These are phyloP conservation scores for Nemophila menziesii DNA, from an alignment of 257 asterid genomes.

Conservation along the genomic window DNA sequence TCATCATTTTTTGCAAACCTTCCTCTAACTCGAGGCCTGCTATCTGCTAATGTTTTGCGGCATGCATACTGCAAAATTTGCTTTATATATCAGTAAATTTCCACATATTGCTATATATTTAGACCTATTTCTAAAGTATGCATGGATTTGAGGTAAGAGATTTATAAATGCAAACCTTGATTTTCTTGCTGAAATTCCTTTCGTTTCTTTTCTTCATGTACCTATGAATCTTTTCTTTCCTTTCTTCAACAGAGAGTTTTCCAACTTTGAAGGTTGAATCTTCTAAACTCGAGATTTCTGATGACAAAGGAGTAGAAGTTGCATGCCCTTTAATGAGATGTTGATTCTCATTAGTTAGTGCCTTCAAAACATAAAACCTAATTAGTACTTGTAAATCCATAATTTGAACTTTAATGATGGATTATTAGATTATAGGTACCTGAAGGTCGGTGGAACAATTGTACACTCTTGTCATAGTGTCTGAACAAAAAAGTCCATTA, in stretches of 20 bases:
- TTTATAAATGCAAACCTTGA: slow-evolving; percentile 39
- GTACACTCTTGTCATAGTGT: slow-evolving; percentile 36
- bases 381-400: background rate
- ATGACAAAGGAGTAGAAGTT: slow-evolving; percentile 37
- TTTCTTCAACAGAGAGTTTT: slow-evolving; percentile 70
- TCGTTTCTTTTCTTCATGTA: slow-evolving; percentile 83
- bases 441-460: slow-evolving; percentile 56
- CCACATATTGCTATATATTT: background rate
- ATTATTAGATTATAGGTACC: slow-evolving; percentile 24
- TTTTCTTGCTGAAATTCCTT: slow-evolving; percentile 88
- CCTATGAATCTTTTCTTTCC: slow-evolving; percentile 72
- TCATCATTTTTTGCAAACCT: slow-evolving; percentile 82
- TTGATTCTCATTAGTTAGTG: slow-evolving; percentile 50
- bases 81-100: background rate
- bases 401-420: background rate
- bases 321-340: slow-evolving; percentile 47
- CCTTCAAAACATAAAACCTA: slow-evolving; percentile 19
- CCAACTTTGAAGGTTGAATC: slow-evolving; percentile 62
- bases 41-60: slow-evolving; percentile 85
- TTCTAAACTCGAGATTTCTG: slow-evolving; percentile 73
- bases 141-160: too few species aligned
- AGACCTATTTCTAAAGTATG: too few species aligned
- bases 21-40: slow-evolving; percentile 87
- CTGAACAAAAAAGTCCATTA: slow-evolving; percentile 43
- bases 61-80: slow-evolving; percentile 61